A percentile compares a stretch with the other conserved stretches of the same genome.
Conservation (phyloP, 192 early-diverging fungal genomes). For the Entomortierella parvispora region DNA sequence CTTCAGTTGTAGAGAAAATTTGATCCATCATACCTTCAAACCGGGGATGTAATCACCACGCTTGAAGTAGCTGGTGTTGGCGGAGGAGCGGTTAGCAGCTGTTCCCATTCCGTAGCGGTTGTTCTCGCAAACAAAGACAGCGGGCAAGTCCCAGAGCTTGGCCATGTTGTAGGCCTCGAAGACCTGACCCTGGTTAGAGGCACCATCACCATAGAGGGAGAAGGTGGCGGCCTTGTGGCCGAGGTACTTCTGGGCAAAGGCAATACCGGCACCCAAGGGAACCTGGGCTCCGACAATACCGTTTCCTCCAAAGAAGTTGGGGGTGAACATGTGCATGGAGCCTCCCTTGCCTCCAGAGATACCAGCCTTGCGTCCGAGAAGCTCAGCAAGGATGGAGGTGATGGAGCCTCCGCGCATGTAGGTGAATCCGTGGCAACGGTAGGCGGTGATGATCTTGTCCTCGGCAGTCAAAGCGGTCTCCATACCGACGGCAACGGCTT, state of each 20-base stretch:
- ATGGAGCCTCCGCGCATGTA: constrained; percentile 81
- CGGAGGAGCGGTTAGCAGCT: constrained; percentile 87
- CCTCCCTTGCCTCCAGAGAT: constrained; percentile 96
- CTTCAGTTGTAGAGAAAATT: not conserved
- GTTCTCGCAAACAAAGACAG: constrained; percentile 98
- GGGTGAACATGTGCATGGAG: constrained; percentile 99
- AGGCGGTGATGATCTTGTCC: constrained; percentile 97
- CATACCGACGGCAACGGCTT: constrained; percentile 94
- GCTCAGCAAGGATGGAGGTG: constrained; percentile 76
- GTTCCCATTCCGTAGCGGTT: constrained; percentile 99
- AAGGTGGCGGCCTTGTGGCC: constrained; percentile 83
- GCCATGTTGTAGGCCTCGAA: constrained; percentile 99
- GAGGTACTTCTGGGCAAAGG: constrained; percentile 95
- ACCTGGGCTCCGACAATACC: constrained; percentile 99
- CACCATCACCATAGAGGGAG: constrained; percentile 96
- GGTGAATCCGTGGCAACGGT: constrained; percentile 98
- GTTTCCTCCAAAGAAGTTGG: constrained; percentile 98
- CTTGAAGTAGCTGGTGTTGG: constrained; percentile 93
- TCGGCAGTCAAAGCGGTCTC: constrained; percentile 86
- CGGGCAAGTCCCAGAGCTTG: constrained; percentile 95
- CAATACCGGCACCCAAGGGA: constrained; percentile 84
- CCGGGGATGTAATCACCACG: constrained; percentile 98
- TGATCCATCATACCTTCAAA: constrained; percentile 65
- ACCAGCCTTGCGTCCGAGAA: constrained; percentile 87
- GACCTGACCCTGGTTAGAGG: constrained; percentile 98